A percentile compares a stretch with the other conserved stretches of the same genome.
Conservation (phyloP, 352 stramenopile genomes). For the Phytopythium ostracodes region DNA sequence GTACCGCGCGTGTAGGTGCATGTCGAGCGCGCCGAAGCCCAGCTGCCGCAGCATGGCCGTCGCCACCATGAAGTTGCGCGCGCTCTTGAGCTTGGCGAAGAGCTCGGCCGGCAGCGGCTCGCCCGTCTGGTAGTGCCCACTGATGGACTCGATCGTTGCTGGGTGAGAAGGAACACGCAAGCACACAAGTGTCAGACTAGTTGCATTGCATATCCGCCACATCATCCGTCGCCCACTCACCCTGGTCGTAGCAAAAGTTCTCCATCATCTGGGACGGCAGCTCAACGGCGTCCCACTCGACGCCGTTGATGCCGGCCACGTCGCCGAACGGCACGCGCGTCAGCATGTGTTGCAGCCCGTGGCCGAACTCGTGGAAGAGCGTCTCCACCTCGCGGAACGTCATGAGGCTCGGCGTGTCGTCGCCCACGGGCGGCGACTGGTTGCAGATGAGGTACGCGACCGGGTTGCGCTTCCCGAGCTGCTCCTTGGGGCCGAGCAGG, state of each 20-base stretch:
- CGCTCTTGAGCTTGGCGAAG: slow-evolving; percentile 95
- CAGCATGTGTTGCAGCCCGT: slow-evolving; percentile 99
- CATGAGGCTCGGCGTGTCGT: slow-evolving; percentile 94
- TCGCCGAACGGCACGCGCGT: slow-evolving; percentile 94
- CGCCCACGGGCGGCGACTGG: slow-evolving; percentile 89
- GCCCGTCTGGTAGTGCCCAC: slow-evolving; percentile 79
- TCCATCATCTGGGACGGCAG: slow-evolving; percentile 99
- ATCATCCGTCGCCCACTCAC: slow-evolving; percentile 11
- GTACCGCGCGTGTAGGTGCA: slow-evolving; percentile 81
- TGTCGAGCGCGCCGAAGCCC: slow-evolving; percentile 91
- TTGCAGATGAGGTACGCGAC: slow-evolving; percentile 99
- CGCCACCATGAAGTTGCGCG: slow-evolving; percentile 95
- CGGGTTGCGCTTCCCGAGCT: slow-evolving; percentile 74
- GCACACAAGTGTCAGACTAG: background rate
- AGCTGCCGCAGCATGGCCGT: slow-evolving; percentile 95
- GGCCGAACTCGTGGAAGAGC: slow-evolving; percentile 96
- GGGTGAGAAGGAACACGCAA: background rate
- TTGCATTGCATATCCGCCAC: too few relatives aligned
- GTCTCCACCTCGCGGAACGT: slow-evolving; percentile 98
- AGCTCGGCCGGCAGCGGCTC: slow-evolving; percentile 91
- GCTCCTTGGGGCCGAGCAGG: slow-evolving; percentile 59
- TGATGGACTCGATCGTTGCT: slow-evolving; percentile 86
- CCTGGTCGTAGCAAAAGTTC: slow-evolving; percentile 97
- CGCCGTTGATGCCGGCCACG: slow-evolving; percentile 95
- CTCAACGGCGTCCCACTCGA: slow-evolving; percentile 99